phyloP scores from a whole-genome alignment of 2,329 filamentous ascomycete species.

The Harringtonia lauricola region DNA sequence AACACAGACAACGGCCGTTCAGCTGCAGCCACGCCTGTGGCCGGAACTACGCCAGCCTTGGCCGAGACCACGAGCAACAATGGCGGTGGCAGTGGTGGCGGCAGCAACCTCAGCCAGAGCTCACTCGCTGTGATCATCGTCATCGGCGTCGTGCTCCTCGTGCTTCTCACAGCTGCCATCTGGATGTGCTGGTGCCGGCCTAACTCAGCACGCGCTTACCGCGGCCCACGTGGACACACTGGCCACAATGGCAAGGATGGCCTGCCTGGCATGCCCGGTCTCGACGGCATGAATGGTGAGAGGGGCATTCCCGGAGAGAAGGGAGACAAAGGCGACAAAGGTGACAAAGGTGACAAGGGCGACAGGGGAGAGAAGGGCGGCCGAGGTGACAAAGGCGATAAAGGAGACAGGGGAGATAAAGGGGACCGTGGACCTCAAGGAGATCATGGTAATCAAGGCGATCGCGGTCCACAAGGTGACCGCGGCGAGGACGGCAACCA shows the following conservation, averaged over 20 bases:
- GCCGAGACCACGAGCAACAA: too few relatives aligned
- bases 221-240: neutral
- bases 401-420: neutral
- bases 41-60: neutral
- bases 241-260: neutral
- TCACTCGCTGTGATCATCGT: neutral
- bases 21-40: neutral
- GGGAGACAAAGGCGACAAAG: neutral
- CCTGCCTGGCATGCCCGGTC: neutral
- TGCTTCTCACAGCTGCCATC: neutral
- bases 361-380: neutral
- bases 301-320: too few relatives aligned
- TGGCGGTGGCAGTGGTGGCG: neutral
- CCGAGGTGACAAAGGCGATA: neutral
- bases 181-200: neutral
- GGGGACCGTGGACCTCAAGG: neutral
- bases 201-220: neutral
- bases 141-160: conserved; percentile 1
- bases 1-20: neutral
- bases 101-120: neutral
- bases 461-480: neutral
- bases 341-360: neutral
- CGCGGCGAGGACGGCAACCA: neutral
- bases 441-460: too few relatives aligned
- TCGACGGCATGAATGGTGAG: too few relatives aligned